These are phyloP conservation scores for Neurospora cerealis DNA, from an alignment of 495 filamentous ascomycete species.

Conservation along the genomic window DNA sequence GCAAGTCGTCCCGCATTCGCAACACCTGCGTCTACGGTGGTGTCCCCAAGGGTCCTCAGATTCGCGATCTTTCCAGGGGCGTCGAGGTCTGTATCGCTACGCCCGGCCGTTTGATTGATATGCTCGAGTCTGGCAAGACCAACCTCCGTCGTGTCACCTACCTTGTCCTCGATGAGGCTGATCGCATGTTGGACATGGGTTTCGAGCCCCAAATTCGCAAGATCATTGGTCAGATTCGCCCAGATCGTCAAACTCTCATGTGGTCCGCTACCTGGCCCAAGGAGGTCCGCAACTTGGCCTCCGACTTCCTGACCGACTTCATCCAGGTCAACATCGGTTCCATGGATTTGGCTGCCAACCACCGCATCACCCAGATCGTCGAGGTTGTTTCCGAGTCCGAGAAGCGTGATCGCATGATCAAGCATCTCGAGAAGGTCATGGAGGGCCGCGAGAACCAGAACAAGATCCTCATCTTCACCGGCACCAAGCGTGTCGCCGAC, in stretches of 20 bases:
- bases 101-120: slow-evolving; percentile 94
- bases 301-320: slow-evolving; percentile 90
- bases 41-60: slow-evolving; percentile 94
- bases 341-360: slow-evolving; percentile 92
- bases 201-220: slow-evolving; percentile 88
- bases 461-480: slow-evolving; percentile 93
- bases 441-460: slow-evolving; percentile 65
- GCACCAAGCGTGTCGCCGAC: slow-evolving; percentile 96
- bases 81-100: slow-evolving; percentile 93
- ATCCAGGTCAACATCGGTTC: slow-evolving; percentile 99
- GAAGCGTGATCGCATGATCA: slow-evolving; percentile 95
- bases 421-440: slow-evolving; percentile 98
- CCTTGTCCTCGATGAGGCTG: slow-evolving; percentile 81
- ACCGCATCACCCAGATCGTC: slow-evolving; percentile 95
- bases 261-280: slow-evolving; percentile 99
- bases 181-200: slow-evolving; percentile 89
- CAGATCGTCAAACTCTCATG: slow-evolving; percentile 99
- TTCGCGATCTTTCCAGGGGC: slow-evolving; percentile 80
- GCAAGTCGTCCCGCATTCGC: slow-evolving; percentile 93
- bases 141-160: slow-evolving; percentile 97
- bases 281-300: slow-evolving; percentile 91
- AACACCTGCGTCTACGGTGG: slow-evolving; percentile 99
- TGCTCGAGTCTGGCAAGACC: slow-evolving; percentile 94
- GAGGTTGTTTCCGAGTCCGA: slow-evolving; percentile 93
- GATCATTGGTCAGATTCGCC: slow-evolving; percentile 94